phyloP scores from a whole-genome alignment of 441 rosid species.

The Adansonia gregorii region DNA sequence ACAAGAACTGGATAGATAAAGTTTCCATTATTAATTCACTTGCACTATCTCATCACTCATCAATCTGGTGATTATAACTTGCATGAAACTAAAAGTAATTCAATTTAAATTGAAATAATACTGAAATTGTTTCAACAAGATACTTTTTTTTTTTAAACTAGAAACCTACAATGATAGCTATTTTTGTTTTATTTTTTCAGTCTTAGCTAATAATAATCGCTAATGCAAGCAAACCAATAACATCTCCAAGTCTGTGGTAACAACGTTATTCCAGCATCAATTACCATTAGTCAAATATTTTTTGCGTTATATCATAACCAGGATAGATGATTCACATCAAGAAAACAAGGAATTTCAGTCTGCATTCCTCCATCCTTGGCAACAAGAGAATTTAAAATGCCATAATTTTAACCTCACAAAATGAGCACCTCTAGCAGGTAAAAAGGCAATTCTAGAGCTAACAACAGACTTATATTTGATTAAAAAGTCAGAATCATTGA shows the following conservation, averaged over 20 bases:
- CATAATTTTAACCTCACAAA: neutral
- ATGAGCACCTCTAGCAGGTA: neutral
- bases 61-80: neutral
- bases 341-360: conserved; percentile 17
- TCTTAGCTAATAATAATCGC: neutral
- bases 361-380: neutral
- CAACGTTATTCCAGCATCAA: neutral
- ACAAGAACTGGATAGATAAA: neutral
- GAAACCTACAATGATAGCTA: conserved; percentile 1
- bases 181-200: conserved; percentile 2
- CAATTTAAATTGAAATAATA: neutral
- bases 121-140: conserved; percentile 5
- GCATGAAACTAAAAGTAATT: conserved; percentile 4
- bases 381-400: conserved; percentile 3
- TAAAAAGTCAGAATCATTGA: neutral
- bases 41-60: neutral
- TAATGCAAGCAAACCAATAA: neutral
- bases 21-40: neutral
- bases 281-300: neutral
- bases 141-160: neutral
- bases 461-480: neutral
- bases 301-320: neutral
- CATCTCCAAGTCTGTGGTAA: neutral
- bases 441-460: conserved; percentile 2
- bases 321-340: conserved; percentile 16